Percentiles rank a stretch among this genome's conserved stretches.
Evolutionary conservation across 306 rosid species (phyloP).

Genomic region (Ormosia emarginata): DNA sequence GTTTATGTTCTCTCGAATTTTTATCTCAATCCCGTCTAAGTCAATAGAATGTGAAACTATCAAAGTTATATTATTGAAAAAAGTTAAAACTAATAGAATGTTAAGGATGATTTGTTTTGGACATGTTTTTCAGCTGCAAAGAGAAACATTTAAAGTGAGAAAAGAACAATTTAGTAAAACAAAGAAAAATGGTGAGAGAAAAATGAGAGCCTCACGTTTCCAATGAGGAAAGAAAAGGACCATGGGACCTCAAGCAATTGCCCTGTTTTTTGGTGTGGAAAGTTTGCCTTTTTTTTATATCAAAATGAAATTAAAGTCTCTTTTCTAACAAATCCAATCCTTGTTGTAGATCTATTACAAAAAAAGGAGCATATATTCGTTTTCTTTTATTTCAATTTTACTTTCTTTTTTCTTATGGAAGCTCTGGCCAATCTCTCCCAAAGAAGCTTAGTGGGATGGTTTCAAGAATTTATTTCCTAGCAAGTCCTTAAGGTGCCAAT

Average conservation of each 20-base stretch:
- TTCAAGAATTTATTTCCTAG: neutral
- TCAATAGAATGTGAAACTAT: neutral
- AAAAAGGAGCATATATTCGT: neutral
- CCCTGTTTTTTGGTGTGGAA: neutral
- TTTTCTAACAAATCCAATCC: neutral
- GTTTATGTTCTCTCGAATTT: neutral
- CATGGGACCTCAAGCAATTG: neutral
- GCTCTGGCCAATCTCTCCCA: neutral
- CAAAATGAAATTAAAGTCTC: neutral
- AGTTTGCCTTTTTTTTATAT: neutral
- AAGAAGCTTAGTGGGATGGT: neutral
- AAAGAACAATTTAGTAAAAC: neutral
- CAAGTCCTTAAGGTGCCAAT: neutral
- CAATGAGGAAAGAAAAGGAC: neutral
- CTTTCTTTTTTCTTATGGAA: neutral
- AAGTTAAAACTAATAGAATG: neutral
- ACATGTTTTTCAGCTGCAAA: neutral
- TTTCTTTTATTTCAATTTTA: neutral
- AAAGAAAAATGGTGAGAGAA: neutral
- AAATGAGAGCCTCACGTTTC: neutral
- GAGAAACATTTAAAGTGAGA: neutral
- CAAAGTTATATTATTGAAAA: neutral
- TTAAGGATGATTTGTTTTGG: constrained; percentile 11
- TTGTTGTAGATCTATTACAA: neutral
- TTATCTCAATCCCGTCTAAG: neutral